Evolutionary conservation across 495 filamentous ascomycete species (phyloP).

Genomic region (Podospora bellae-mahoneyi): DNA sequence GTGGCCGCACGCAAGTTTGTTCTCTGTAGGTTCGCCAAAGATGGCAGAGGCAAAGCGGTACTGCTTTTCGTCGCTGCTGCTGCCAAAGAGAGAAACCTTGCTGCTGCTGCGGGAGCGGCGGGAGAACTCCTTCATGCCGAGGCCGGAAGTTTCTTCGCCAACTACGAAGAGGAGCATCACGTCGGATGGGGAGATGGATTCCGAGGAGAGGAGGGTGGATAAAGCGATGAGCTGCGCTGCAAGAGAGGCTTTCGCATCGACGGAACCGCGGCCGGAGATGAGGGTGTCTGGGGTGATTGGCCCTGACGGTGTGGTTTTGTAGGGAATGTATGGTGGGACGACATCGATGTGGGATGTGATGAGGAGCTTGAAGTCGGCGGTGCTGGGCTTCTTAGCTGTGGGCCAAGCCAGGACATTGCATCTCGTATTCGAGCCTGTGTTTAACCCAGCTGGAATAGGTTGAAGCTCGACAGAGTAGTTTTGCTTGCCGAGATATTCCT

Average conservation of each 20-base stretch:
- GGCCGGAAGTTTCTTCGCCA: conserved; percentile 76
- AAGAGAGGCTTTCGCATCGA: conserved; percentile 88
- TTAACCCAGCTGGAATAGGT: conserved; percentile 58
- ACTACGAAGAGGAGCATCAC: conserved; percentile 84
- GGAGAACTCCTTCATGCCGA: conserved; percentile 76
- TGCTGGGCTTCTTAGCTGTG: conserved; percentile 28
- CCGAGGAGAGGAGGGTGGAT: conserved; percentile 52
- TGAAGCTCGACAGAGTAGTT: conserved; percentile 58
- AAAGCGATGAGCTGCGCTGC: conserved; percentile 73
- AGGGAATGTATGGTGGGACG: conserved; percentile 71
- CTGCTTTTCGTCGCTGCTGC: conserved; percentile 32
- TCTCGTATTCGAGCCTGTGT: conserved; percentile 38
- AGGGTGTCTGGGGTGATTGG: conserved; percentile 17
- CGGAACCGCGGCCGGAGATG: conserved; percentile 70
- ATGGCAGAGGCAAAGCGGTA: conserved; percentile 60
- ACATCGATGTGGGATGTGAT: conserved; percentile 72
- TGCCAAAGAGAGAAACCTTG: conserved; percentile 22
- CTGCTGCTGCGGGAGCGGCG: conserved; percentile 22
- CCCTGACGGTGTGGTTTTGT: conserved; percentile 44
- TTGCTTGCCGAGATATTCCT: conserved; percentile 54
- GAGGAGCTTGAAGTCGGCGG: conserved; percentile 52
- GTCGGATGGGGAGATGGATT: conserved; percentile 39
- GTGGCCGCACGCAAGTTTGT: conserved; percentile 81
- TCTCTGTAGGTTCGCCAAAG: conserved; percentile 90
- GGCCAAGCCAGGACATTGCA: conserved; percentile 79